Conservation (phyloP, 2,329 filamentous ascomycete genomes). For the Escovopsis sp. region DNA sequence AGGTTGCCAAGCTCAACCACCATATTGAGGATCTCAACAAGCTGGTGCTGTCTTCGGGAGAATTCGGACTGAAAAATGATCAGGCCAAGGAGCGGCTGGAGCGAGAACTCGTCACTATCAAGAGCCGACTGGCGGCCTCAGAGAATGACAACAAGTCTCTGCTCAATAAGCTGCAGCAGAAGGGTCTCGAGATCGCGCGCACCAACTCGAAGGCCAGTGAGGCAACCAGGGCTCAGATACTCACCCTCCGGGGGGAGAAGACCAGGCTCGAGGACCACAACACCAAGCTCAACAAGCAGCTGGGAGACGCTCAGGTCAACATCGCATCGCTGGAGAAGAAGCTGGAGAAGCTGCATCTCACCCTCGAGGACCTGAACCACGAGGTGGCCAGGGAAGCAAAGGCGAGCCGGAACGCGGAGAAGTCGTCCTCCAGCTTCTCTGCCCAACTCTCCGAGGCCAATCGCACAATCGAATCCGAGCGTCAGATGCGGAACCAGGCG, state of each 20-base stretch:
- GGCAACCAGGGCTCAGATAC: constrained; percentile 60
- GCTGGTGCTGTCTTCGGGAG: constrained; percentile 75
- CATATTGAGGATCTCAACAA: constrained; percentile 78
- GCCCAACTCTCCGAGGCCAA: constrained; percentile 81
- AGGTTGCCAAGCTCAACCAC: constrained; percentile 58
- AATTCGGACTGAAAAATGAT: constrained; percentile 79
- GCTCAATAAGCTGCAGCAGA: constrained; percentile 95
- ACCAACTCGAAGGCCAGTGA: constrained; percentile 78
- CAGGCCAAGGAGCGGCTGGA: constrained; percentile 89
- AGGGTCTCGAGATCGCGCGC: constrained; percentile 87
- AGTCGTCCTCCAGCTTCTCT: constrained; percentile 63
- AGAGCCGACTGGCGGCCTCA: constrained; percentile 75
- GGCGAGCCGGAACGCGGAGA: constrained; percentile 77
- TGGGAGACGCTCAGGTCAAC: constrained; percentile 70
- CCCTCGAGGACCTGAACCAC: constrained; percentile 81
- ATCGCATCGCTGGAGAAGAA: constrained; percentile 83
- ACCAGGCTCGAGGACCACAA: constrained; percentile 68
- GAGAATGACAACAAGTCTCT: constrained; percentile 92
- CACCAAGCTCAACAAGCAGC: constrained; percentile 62
- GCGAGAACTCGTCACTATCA: constrained; percentile 78
- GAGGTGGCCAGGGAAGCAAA: constrained; percentile 85
- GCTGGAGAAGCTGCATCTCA: constrained; percentile 79
- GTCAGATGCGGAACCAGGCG: constrained; percentile 69
- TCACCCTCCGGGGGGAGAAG: constrained; percentile 70
- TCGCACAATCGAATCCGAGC: constrained; percentile 77